Evolutionary conservation across 2,329 filamentous ascomycete species (phyloP), one percentile per base, ranked within the genome.

Genomic region (Ceratocystis eucalypticola): DNA sequence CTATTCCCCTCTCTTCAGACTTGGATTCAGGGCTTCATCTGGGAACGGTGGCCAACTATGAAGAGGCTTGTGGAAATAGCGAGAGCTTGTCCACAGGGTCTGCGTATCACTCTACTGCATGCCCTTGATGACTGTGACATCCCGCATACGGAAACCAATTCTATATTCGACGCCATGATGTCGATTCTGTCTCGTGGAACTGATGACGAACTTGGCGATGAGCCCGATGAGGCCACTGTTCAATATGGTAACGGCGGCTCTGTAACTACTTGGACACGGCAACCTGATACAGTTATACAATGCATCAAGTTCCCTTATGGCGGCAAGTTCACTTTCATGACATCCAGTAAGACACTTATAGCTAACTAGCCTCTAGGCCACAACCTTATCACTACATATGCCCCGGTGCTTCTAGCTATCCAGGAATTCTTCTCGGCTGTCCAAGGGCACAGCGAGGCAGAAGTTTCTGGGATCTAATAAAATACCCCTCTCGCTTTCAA

Each of bases 41-140:
- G 88, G n/a, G 93, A 97, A 72, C 85, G 81, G 68, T 99, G 94
- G 94, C 80, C 84, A 61, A 91, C 89, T 0, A 82, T 82, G 0
- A 78, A 81, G 33, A 82, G 92, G 3, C 77, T 96, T 8, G 77
- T 78, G 65, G 83, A 80, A 59, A 76, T 84, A 70, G 80, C 83
- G 15, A 76, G 74, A 50, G 74, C 75, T 69, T 85, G 80, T 55
- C 81, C 76, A 69, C 79, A 70, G 68, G 78, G 77, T 72, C 69
- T 94, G 8, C 80, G 86, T 25, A 76, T 96, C 22, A 85, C 83
- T 55, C 77, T 96, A 53, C 77, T 97, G 2, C 93, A 96, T 71
- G 89, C 91, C 17, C 81, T 82, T 65, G 84, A 96, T 72, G 93
- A 97, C 73, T 77, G 78, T 67, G 90, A 96, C 71, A 96, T 97